Conservation (phyloP, 1,139 yeast genomes). For the Torulaspora globosa region DNA sequence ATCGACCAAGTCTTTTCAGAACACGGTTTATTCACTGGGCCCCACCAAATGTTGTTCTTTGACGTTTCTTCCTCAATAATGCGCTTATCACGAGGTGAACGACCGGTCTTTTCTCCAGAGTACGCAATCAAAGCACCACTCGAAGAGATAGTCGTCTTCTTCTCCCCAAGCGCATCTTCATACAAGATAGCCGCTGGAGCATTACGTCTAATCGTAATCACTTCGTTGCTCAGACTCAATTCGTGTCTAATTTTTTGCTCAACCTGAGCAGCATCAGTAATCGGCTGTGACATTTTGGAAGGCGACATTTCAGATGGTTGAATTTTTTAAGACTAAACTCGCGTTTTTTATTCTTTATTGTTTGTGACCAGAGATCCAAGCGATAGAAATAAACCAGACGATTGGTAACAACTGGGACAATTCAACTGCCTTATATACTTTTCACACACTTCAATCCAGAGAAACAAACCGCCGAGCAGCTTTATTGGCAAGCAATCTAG, state of each 20-base stretch:
- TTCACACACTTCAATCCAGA: neutral
- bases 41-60: slow-evolving; percentile 92
- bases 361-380: neutral
- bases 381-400: neutral
- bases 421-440: neutral
- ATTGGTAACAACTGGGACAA: neutral
- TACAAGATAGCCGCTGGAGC: slow-evolving; percentile 90
- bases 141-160: slow-evolving; percentile 87
- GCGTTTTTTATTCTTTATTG: no score
- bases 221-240: slow-evolving; percentile 38
- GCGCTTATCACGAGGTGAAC: slow-evolving; percentile 98
- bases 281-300: slow-evolving; percentile 19
- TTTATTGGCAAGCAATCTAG: neutral
- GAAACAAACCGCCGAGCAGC: neutral
- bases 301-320: slow-evolving; percentile 24
- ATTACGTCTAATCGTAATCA: slow-evolving; percentile 56
- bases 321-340: no score
- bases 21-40: slow-evolving; percentile 95
- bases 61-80: slow-evolving; percentile 93
- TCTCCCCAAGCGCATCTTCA: slow-evolving; percentile 88
- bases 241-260: slow-evolving; percentile 35
- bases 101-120: slow-evolving; percentile 94
- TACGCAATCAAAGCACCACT: slow-evolving; percentile 95
- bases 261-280: slow-evolving; percentile 19
- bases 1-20: slow-evolving; percentile 94